Conservation (phyloP, 2,329 filamentous ascomycete genomes). For the Knoxdaviesia capensis region DNA sequence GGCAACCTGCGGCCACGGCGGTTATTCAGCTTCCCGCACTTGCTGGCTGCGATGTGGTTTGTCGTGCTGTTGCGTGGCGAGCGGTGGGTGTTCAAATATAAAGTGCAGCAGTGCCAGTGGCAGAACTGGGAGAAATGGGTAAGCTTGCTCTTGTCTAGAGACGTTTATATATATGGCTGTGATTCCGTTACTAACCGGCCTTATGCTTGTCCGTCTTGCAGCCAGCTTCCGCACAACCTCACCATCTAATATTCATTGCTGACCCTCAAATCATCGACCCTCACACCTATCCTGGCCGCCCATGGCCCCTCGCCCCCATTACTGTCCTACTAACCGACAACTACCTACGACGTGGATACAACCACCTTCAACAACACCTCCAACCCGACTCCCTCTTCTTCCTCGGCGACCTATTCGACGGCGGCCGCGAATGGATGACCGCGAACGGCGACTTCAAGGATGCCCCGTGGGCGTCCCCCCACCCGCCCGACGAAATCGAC, state of each 20-base stretch:
- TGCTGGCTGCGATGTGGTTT: conserved; percentile 55
- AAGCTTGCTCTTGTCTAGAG: conserved; percentile 11
- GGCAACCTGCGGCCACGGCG: conserved; percentile 27
- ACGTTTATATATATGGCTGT: too few relatives aligned
- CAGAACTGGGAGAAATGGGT: conserved; percentile 86
- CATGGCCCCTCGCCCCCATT: conserved; percentile 33
- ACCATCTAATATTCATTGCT: conserved; percentile 67
- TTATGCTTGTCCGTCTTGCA: conserved; percentile 14
- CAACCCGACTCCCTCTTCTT: conserved; percentile 82
- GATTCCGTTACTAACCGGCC: too few relatives aligned
- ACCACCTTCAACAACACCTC: conserved; percentile 52
- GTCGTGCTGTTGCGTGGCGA: conserved; percentile 71
- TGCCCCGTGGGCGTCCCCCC: conserved; percentile 32
- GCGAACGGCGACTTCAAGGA: conserved; percentile 36
- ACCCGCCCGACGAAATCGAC: conserved; percentile 29
- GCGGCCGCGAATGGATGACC: conserved; percentile 86
- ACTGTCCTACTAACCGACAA: conserved; percentile 56
- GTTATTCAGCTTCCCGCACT: conserved; percentile 42
- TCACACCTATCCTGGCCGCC: conserved; percentile 78
- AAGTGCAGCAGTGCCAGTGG: conserved; percentile 60
- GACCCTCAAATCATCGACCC: conserved; percentile 87
- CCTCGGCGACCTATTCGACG: conserved; percentile 86
- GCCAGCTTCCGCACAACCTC: conserved; percentile 60
- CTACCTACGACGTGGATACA: conserved; percentile 70
- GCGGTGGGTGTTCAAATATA: conserved; percentile 51